A percentile compares a stretch with the other conserved stretches of the same genome.
Conservation (phyloP, 345 rosid species). For the Populus alba region DNA sequence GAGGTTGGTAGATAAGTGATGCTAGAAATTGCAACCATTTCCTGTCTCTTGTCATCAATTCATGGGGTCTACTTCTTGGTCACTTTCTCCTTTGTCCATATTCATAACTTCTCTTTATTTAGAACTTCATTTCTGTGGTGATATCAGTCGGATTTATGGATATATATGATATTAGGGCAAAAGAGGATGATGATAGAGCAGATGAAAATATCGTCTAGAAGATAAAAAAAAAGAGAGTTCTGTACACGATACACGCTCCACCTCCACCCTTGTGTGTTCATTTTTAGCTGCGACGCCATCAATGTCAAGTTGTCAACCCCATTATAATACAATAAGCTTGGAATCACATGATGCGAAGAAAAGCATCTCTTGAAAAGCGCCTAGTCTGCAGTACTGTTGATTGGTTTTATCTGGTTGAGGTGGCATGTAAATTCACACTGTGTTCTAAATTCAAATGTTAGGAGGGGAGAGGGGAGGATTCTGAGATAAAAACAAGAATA, state of each 20-base stretch:
- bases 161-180: not conserved
- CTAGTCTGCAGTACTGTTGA: too few relatives aligned
- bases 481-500: too few relatives aligned
- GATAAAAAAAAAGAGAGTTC: not conserved
- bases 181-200: not conserved
- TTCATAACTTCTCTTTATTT: not conserved
- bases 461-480: too few relatives aligned
- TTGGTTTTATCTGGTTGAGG: not conserved
- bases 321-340: not conserved
- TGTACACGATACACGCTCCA: not conserved
- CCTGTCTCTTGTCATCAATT: slow-evolving; percentile 13
- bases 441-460: too few relatives aligned
- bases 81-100: not conserved
- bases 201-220: not conserved
- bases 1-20: slow-evolving; percentile 17
- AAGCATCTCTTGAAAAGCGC: not conserved
- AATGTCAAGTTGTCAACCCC: not conserved
- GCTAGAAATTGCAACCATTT: slow-evolving; percentile 6
- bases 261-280: not conserved
- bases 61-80: not conserved
- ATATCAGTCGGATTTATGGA: too few relatives aligned
- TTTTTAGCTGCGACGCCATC: not conserved
- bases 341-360: not conserved
- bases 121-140: not conserved
- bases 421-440: not conserved